phyloP scores from a whole-genome alignment of 495 filamentous ascomycete species.

The Glutinoglossum americanum region DNA sequence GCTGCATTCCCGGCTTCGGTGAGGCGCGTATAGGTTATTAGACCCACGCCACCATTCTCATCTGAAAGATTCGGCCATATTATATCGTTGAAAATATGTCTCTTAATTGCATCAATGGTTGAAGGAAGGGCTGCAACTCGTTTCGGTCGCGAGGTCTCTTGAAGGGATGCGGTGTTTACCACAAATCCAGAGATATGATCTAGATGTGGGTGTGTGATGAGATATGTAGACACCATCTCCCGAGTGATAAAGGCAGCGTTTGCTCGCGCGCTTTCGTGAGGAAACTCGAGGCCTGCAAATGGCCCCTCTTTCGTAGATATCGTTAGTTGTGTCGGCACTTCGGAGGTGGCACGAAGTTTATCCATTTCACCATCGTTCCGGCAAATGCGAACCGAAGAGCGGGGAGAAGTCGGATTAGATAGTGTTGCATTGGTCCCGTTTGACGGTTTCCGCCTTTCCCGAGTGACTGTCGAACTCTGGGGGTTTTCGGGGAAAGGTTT shows the following conservation, averaged over 20 bases:
- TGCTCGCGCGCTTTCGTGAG: constrained; percentile 34
- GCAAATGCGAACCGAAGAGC: neutral
- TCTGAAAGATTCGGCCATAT: constrained; percentile 97
- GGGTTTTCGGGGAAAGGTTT: neutral
- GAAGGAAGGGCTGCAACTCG: constrained; percentile 62
- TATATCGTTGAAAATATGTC: constrained; percentile 88
- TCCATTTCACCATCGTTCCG: neutral
- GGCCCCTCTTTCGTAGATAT: constrained; percentile 24
- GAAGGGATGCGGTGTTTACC: constrained; percentile 72
- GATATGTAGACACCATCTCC: constrained; percentile 59
- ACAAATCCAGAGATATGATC: constrained; percentile 84
- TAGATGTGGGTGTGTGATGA: constrained; percentile 81
- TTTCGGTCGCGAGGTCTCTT: constrained; percentile 54
- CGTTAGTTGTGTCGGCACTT: neutral
- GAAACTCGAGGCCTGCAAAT: constrained; percentile 53
- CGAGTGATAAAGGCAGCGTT: constrained; percentile 65
- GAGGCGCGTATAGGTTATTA: constrained; percentile 76
- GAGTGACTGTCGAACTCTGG: neutral
- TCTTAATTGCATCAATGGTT: constrained; percentile 73
- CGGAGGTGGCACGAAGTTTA: neutral
- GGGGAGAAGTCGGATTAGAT: neutral
- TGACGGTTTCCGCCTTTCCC: neutral
- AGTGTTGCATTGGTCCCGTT: neutral
- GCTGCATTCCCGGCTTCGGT: constrained; percentile 70
- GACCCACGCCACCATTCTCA: constrained; percentile 81